Percentiles rank a stretch among this genome's conserved stretches.
phyloP scores from a whole-genome alignment of 805 yeast genomes.

The Blastobotrys mokoenaii region DNA sequence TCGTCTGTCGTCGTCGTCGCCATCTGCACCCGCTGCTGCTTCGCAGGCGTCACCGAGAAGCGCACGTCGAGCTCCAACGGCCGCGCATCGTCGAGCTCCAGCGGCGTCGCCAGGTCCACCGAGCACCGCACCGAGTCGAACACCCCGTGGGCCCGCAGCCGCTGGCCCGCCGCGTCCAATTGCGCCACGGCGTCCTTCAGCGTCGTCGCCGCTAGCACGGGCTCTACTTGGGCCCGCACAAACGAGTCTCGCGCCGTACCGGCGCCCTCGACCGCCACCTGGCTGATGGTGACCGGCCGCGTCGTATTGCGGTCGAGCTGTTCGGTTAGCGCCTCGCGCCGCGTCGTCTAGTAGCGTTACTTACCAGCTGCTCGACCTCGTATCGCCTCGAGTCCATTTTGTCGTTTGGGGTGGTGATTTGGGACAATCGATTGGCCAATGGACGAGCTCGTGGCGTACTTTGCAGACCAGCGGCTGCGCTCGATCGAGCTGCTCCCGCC shows the following conservation, averaged over 20 bases:
- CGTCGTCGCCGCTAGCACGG: conserved; percentile 18
- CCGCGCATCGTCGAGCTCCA: neutral
- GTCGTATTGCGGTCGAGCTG: conserved; percentile 19
- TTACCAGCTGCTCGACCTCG: conserved; percentile 6
- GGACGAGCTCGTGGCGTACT: no score
- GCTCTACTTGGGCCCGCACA: conserved; percentile 21
- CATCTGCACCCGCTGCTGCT: neutral
- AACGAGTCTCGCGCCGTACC: conserved; percentile 19
- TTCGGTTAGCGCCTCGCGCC: neutral
- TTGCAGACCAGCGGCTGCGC: no score
- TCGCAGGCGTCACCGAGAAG: conserved; percentile 7
- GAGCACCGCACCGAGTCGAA: conserved; percentile 5
- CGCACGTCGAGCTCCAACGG: conserved; percentile 12
- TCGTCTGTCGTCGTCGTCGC: conserved; percentile 12
- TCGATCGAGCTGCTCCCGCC: no score
- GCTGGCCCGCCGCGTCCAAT: conserved; percentile 19
- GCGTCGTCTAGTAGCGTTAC: neutral
- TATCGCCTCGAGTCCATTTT: no score
- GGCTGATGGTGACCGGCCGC: conserved; percentile 22
- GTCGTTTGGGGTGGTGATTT: no score
- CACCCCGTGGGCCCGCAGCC: conserved; percentile 7
- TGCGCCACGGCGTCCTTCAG: conserved; percentile 18
- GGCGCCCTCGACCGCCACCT: conserved; percentile 24
- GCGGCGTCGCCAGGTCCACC: conserved; percentile 5
- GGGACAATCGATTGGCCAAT: no score